phyloP scores from a whole-genome alignment of 2,329 filamentous ascomycete genomes.

The Trichoderma cornu-damae region DNA sequence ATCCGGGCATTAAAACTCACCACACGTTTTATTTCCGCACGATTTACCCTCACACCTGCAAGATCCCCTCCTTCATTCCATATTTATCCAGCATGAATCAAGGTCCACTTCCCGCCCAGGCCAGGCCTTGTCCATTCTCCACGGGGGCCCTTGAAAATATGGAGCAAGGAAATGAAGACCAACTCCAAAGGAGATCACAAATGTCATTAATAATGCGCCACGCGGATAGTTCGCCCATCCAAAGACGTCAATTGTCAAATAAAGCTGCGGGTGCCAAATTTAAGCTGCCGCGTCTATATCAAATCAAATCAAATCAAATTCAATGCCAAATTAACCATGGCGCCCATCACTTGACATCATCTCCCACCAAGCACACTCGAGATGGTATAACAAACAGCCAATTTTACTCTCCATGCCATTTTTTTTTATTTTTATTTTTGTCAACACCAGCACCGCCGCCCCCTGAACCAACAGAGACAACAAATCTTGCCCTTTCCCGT shows the following conservation, averaged over 20 bases:
- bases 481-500: no score
- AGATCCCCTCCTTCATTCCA: neutral
- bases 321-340: no score
- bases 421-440: neutral
- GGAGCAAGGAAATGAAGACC: neutral
- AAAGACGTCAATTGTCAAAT: no score
- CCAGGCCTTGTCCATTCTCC: neutral
- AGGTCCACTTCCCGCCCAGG: slow-evolving; percentile 13
- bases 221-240: neutral
- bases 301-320: neutral
- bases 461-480: neutral
- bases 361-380: no score
- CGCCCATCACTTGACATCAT: neutral
- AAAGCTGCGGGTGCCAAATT: no score
- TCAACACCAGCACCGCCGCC: neutral
- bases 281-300: neutral
- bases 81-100: neutral
- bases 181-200: no score
- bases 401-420: neutral
- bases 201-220: neutral
- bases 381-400: neutral
- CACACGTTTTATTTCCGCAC: no score
- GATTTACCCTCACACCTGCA: no score
- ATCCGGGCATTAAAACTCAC: no score
- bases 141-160: neutral